Evolutionary conservation across 192 early-diverging fungal genomes (phyloP), one percentile per base, ranked within the genome.

Genomic region (Irineochytrium annulatum): DNA sequence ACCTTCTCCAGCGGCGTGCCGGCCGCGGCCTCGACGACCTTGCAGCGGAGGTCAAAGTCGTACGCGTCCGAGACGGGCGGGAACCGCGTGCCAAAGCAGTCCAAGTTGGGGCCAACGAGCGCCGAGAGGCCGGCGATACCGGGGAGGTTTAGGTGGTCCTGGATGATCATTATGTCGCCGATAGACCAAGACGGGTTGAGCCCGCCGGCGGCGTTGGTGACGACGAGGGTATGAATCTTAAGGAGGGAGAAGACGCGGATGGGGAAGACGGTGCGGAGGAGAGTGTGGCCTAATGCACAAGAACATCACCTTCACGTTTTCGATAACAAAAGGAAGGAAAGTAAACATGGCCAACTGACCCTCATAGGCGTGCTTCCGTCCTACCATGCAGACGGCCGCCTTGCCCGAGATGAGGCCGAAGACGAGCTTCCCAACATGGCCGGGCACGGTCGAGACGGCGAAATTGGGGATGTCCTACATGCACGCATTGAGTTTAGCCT

Each of bases 351-450:
- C 13, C 13, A 58, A n/a, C 26, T 17, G 20, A 74, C 69, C 93
- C 68, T 95, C 93, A 67, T 95, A 95, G 44, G 80, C 85, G 67
- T 95, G 93, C 77, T 86, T 89, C 26, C 93, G 77, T n/a, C 93
- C 93, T 8, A 91, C 88, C 77, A 94, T 89, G 69, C 85, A 89
- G 32, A 93, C 87, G 2, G 82, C 82, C 27, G 84, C 81, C 20
- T 74, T 80, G 37, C 84, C 79, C 34, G 85, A 77, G 44, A 96
- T 74, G 44, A 85, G 80, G 57, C 91, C 92, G 77, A 94, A 91
- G 6, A 91, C 90, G 26, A 96, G 77, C 65, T 88, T 89, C 37
- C 89, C 86, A 19, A 75, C 84, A 59, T 91, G 89, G 27, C 89
- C 89, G 45, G 62, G 73, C 41, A 88, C 85, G 82, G 61, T 52